A percentile compares a stretch with the other conserved stretches of the same genome.
phyloP scores from a whole-genome alignment of 371 early-diverging fungal genomes.

The Lichtheimia ornata region DNA sequence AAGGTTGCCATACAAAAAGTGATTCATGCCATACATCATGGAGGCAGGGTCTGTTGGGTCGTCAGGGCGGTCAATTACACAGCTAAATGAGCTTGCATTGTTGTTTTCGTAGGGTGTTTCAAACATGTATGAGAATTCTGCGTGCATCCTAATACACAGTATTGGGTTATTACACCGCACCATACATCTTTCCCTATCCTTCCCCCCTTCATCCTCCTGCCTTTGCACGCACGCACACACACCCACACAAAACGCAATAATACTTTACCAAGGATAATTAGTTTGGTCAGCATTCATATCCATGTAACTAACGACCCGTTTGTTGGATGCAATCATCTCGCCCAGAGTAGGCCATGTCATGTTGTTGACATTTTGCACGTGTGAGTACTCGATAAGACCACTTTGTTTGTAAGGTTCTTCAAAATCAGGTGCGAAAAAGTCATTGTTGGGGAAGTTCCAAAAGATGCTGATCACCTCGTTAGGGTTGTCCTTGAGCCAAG shows the following conservation, averaged over 20 bases:
- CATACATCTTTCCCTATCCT: background rate
- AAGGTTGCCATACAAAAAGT: slow-evolving; percentile 55
- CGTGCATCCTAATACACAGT: slow-evolving; percentile 45
- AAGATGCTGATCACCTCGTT: slow-evolving; percentile 75
- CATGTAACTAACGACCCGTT: slow-evolving; percentile 67
- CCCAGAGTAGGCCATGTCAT: slow-evolving; percentile 72
- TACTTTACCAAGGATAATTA: slow-evolving; percentile 60
- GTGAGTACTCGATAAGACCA: slow-evolving; percentile 58
- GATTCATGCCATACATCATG: slow-evolving; percentile 65
- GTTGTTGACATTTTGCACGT: slow-evolving; percentile 40
- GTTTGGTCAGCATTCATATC: slow-evolving; percentile 58
- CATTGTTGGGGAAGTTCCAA: slow-evolving; percentile 62
- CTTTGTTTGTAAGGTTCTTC: slow-evolving; percentile 56
- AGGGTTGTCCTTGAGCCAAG: slow-evolving; percentile 62
- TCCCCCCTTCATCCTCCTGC: background rate
- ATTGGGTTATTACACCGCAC: too few species aligned
- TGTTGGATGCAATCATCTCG: slow-evolving; percentile 63
- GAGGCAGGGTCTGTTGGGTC: slow-evolving; percentile 23
- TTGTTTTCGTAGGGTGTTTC: slow-evolving; percentile 59
- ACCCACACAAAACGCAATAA: background rate
- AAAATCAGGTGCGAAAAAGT: slow-evolving; percentile 52
- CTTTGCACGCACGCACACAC: background rate
- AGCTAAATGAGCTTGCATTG: slow-evolving; percentile 43
- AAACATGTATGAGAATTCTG: slow-evolving; percentile 57
- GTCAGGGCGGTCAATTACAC: slow-evolving; percentile 56